A percentile compares a stretch with the other conserved stretches of the same genome.
Conservation (phyloP, 2,329 filamentous ascomycete species). For the Apiospora phragmitis region DNA sequence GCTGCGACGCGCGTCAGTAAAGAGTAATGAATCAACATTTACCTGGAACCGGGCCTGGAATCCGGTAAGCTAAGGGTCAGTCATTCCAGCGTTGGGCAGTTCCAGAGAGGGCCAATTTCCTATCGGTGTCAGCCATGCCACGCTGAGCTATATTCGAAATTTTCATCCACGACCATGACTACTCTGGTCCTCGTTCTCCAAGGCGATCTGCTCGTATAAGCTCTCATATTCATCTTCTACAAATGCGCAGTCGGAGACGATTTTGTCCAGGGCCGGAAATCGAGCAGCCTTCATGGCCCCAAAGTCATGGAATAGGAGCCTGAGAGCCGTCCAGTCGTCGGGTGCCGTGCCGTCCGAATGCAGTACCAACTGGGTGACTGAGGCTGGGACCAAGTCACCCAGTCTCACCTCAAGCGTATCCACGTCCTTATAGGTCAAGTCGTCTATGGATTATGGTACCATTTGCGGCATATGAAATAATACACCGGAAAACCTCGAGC, state of each 20-base stretch:
- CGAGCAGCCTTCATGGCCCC: background rate
- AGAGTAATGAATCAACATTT: no score
- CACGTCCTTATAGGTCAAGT: background rate
- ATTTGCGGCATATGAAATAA: background rate
- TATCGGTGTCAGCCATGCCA: no score
- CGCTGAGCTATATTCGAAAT: no score
- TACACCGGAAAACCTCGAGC: background rate
- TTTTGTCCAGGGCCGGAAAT: background rate
- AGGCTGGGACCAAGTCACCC: background rate
- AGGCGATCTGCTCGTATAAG: background rate
- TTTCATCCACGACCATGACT: background rate
- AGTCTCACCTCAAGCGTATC: background rate
- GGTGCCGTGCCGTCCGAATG: no score
- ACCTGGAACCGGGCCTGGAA: no score
- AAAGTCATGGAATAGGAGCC: no score
- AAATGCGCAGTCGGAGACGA: background rate
- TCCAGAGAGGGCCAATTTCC: no score
- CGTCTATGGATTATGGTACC: background rate
- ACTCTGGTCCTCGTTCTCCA: background rate
- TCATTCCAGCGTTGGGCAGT: no score
- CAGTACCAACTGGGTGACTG: background rate
- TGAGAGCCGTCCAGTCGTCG: background rate
- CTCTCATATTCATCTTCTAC: background rate
- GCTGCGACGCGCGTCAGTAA: no score
- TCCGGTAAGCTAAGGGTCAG: no score